Conservation (phyloP, 768 basidiomycete genomes). For the Termitomyces sp. region DNA sequence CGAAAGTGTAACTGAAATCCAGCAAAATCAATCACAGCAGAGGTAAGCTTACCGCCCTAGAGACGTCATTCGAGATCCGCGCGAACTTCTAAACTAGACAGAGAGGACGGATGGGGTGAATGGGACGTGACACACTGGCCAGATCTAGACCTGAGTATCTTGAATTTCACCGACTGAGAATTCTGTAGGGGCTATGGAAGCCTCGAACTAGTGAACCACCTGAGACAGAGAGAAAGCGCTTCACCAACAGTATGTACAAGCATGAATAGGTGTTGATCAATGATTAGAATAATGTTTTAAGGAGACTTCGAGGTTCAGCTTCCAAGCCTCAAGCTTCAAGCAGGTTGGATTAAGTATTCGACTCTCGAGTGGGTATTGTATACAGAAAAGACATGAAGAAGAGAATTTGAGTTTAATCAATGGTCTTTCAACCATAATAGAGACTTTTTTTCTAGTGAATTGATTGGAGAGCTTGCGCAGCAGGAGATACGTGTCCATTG, state of each 20-base stretch:
- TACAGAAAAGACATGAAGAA: background rate
- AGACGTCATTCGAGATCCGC: background rate
- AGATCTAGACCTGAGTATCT: background rate
- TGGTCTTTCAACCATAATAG: background rate
- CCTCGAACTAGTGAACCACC: too few species aligned
- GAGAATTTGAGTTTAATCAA: background rate
- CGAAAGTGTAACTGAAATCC: background rate
- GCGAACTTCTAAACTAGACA: background rate
- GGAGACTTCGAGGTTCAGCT: too few species aligned
- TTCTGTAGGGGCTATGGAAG: background rate
- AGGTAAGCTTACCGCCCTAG: background rate
- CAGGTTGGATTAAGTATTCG: too few species aligned
- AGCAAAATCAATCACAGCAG: background rate
- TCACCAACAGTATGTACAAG: too few species aligned
- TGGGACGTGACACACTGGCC: background rate
- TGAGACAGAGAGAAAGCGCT: too few species aligned
- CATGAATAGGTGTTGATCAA: too few species aligned
- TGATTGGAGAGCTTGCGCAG: background rate
- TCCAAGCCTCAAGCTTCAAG: too few species aligned
- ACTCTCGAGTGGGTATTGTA: background rate
- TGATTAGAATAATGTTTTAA: too few species aligned
- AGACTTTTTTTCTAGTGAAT: too few species aligned
- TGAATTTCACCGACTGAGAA: background rate
- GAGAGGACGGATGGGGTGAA: background rate
- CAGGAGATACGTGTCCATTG: background rate